A percentile compares a stretch with the other conserved stretches of the same genome.
Evolutionary conservation across 192 early-diverging fungal species (phyloP).

Genomic region (Mortierella claussenii): DNA sequence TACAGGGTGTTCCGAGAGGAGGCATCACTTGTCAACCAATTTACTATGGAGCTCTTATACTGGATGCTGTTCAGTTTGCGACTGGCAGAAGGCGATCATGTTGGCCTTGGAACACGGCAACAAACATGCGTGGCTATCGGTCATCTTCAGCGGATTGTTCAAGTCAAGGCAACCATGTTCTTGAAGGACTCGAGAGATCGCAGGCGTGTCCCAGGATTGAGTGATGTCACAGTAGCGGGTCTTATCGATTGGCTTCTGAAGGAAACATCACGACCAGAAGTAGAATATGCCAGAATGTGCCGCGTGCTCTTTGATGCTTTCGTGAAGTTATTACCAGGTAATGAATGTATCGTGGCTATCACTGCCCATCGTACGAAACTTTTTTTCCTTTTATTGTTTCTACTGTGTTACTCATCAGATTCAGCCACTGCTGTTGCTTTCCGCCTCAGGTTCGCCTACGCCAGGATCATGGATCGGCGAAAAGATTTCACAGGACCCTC

Average conservation of each 20-base stretch:
- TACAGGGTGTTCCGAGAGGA: slow-evolving; percentile 79
- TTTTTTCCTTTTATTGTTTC: background rate
- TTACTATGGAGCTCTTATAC: slow-evolving; percentile 75
- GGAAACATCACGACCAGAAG: slow-evolving; percentile 61
- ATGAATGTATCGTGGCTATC: no score
- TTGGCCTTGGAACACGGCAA: slow-evolving; percentile 63
- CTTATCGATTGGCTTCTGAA: slow-evolving; percentile 69
- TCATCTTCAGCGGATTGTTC: slow-evolving; percentile 71
- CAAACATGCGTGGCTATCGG: slow-evolving; percentile 63
- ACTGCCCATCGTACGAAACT: no score
- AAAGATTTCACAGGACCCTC: slow-evolving; percentile 18
- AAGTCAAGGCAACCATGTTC: slow-evolving; percentile 65
- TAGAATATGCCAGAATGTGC: slow-evolving; percentile 71
- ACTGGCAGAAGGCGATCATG: slow-evolving; percentile 70
- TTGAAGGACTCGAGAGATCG: slow-evolving; percentile 44
- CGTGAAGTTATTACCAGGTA: slow-evolving; percentile 59
- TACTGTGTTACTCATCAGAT: no score
- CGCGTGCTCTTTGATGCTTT: slow-evolving; percentile 71
- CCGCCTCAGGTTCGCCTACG: slow-evolving; percentile 12
- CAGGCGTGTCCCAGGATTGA: slow-evolving; percentile 59
- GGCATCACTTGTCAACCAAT: slow-evolving; percentile 68
- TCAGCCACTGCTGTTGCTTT: no score
- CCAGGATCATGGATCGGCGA: slow-evolving; percentile 35
- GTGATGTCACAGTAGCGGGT: slow-evolving; percentile 53
- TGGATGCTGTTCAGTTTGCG: slow-evolving; percentile 70